Conservation (phyloP, 306 rosid species). For the Macrotyloma uniflorum region DNA sequence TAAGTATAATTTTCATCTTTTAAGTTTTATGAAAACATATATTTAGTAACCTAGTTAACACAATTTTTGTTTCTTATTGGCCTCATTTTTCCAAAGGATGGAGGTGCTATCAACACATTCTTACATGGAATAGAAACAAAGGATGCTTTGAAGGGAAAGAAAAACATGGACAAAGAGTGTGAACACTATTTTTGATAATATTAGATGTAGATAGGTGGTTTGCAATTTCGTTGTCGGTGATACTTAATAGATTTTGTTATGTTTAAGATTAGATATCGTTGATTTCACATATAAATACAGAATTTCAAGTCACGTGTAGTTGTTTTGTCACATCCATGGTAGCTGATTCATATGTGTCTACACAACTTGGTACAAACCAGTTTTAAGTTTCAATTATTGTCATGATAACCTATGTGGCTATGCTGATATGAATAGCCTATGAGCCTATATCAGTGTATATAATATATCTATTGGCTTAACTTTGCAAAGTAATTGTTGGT, state of each 20-base stretch:
- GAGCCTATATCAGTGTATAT: background rate
- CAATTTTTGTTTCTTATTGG: background rate
- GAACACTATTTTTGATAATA: background rate
- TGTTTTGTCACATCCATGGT: constrained; percentile 22
- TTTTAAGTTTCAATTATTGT: constrained; percentile 17
- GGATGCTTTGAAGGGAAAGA: constrained; percentile 1
- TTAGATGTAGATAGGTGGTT: constrained; percentile 22
- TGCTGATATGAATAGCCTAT: background rate
- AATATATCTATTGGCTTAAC: background rate
- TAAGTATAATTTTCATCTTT: no score
- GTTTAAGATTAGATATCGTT: constrained; percentile 11
- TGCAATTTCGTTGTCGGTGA: constrained; percentile 32
- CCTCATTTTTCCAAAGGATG: no score
- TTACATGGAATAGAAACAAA: background rate
- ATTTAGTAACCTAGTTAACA: no score
- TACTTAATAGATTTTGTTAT: constrained; percentile 19
- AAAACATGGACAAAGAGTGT: background rate
- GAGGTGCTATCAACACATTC: constrained; percentile 28
- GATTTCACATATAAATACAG: background rate
- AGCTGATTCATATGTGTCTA: constrained; percentile 1
- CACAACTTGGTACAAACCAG: background rate
- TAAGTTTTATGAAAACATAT: no score
- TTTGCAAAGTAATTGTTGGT: background rate
- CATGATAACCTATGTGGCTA: background rate
- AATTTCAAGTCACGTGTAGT: constrained; percentile 11